phyloP scores from a whole-genome alignment of 257 asterid genomes.

The Solanum rostratum region DNA sequence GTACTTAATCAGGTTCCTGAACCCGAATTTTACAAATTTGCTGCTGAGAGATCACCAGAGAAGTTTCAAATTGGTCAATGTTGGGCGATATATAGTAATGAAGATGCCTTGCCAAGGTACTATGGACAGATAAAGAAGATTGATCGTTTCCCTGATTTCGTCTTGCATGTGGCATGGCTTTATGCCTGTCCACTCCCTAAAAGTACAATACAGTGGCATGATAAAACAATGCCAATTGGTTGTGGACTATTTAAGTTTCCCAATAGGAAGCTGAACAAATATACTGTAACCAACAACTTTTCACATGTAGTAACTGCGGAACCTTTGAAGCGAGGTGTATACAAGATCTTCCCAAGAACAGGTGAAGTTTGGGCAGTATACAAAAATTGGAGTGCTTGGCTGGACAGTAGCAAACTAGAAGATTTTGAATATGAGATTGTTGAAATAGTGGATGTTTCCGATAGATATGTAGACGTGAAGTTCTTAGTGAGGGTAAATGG shows the following conservation, averaged over 20 bases:
- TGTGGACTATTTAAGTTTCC: conserved; percentile 12
- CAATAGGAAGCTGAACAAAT: background rate
- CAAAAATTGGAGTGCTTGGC: conserved; percentile 3
- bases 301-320: conserved; percentile 18
- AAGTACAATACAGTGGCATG: background rate
- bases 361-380: conserved; percentile 9
- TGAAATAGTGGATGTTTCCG: conserved; percentile 4
- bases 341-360: conserved; percentile 7
- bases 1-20: conserved; percentile 7
- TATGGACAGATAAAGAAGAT: conserved; percentile 17
- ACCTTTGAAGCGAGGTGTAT: background rate
- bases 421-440: conserved; percentile 14
- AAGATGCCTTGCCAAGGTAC: conserved; percentile 21
- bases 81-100: conserved; percentile 26
- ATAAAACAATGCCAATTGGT: conserved; percentile 9
- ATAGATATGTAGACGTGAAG: background rate
- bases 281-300: background rate
- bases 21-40: conserved; percentile 15
- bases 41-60: conserved; percentile 8
- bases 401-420: conserved; percentile 5
- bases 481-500: conserved; percentile 2
- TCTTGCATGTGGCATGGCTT: conserved; percentile 14
- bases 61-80: conserved; percentile 20
- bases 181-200: background rate
- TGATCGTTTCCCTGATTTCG: background rate